These are phyloP conservation scores for Cetraspora pellucida DNA, from an alignment of 192 early-diverging fungal species.

Conservation along the genomic window DNA sequence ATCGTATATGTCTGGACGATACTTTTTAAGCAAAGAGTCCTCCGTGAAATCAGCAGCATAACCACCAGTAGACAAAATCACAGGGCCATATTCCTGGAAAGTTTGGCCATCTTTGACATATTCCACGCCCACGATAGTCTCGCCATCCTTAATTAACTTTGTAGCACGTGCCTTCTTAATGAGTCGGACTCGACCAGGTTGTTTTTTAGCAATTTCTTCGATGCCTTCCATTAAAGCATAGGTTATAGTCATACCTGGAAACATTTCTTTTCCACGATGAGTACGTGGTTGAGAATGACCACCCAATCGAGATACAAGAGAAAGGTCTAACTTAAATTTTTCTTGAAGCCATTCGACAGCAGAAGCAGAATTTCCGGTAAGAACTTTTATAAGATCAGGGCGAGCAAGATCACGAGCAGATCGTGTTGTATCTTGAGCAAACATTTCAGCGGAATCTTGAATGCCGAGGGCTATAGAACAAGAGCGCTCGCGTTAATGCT, in stretches of 20 bases:
- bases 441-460: constrained; percentile 83
- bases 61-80: constrained; percentile 93
- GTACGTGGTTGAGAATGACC: constrained; percentile 94
- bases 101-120: constrained; percentile 66
- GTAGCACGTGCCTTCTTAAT: constrained; percentile 84
- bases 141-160: constrained; percentile 66
- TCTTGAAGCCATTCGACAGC: too few relatives aligned
- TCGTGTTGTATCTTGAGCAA: too few relatives aligned
- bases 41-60: constrained; percentile 89
- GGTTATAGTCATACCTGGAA: constrained; percentile 93
- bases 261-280: constrained; percentile 85
- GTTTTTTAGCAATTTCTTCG: constrained; percentile 66
- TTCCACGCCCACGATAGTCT: constrained; percentile 78
- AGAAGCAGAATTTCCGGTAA: too few relatives aligned
- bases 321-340: too few relatives aligned
- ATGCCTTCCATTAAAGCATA: constrained; percentile 85
- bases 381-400: too few relatives aligned
- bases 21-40: constrained; percentile 76
- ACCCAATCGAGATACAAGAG: too few relatives aligned
- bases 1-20: constrained; percentile 73
- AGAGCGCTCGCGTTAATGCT: constrained; percentile 82
- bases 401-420: too few relatives aligned
- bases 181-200: constrained; percentile 74
- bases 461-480: constrained; percentile 54
- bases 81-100: constrained; percentile 70